These are phyloP conservation scores for Pythium plurisporium DNA, from an alignment of 352 stramenopile genomes.

Conservation along the genomic window DNA sequence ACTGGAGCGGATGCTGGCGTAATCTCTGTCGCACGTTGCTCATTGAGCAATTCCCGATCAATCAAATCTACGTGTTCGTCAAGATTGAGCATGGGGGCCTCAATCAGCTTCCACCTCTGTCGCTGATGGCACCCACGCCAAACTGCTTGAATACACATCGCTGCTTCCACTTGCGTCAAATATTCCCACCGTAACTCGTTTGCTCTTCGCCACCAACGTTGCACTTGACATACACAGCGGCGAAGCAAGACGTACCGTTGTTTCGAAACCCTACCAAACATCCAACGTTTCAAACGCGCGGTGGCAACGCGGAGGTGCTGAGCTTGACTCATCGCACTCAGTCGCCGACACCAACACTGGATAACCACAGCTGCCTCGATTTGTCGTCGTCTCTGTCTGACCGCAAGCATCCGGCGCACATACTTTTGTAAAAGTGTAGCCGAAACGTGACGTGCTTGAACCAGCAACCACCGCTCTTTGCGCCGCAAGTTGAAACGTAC, in stretches of 20 bases:
- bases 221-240: conserved; percentile 16
- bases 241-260: conserved; percentile 18
- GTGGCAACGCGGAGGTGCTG: conserved; percentile 15
- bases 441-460: conserved; percentile 33
- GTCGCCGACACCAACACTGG: conserved; percentile 38
- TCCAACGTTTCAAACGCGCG: neutral
- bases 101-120: neutral
- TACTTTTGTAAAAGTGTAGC: conserved; percentile 50
- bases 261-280: conserved; percentile 23
- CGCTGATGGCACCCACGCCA: conserved; percentile 28
- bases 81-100: too few relatives aligned
- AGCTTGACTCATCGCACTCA: conserved; percentile 4
- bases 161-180: conserved; percentile 31
- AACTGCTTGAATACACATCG: conserved; percentile 43
- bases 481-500: conserved; percentile 32
- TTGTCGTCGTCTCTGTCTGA: conserved; percentile 1
- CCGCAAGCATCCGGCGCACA: conserved; percentile 25
- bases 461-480: conserved; percentile 32
- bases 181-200: conserved; percentile 16
- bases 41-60: too few relatives aligned
- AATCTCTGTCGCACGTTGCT: too few relatives aligned
- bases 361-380: conserved; percentile 19
- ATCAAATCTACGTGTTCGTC: too few relatives aligned
- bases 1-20: too few relatives aligned
- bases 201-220: conserved; percentile 44